A percentile compares a stretch with the other conserved stretches of the same genome.
Evolutionary conservation across 768 basidiomycete species (phyloP).

Genomic region (Boletus edulis): DNA sequence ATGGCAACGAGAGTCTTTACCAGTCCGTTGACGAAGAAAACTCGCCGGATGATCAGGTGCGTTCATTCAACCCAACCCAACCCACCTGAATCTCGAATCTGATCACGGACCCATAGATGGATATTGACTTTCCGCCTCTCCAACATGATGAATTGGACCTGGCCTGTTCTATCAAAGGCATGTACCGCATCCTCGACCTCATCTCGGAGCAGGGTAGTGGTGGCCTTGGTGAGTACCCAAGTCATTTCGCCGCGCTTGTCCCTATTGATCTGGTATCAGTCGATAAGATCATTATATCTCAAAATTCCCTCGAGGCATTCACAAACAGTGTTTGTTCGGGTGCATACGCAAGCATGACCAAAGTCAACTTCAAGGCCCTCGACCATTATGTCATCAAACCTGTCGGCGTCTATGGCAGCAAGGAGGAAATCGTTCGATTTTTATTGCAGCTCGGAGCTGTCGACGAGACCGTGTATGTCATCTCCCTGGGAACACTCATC

Average conservation of each 20-base stretch:
- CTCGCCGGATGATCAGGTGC: constrained; percentile 6
- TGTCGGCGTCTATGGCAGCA: constrained; percentile 55
- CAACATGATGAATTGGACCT: too few relatives aligned
- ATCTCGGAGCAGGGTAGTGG: constrained; percentile 49
- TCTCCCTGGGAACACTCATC: not conserved
- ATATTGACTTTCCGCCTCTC: too few relatives aligned
- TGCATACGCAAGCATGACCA: constrained; percentile 50
- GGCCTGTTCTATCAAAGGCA: too few relatives aligned
- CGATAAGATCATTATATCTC: constrained; percentile 46
- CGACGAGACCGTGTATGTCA: constrained; percentile 39
- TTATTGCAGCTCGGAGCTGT: constrained; percentile 37
- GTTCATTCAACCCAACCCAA: not conserved
- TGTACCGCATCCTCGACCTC: constrained; percentile 32
- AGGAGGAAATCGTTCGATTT: constrained; percentile 46
- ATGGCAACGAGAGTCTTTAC: constrained; percentile 12
- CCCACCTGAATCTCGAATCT: not conserved
- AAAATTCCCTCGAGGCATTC: constrained; percentile 46
- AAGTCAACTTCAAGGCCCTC: constrained; percentile 40
- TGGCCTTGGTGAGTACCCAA: constrained; percentile 53
- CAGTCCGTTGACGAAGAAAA: constrained; percentile 11
- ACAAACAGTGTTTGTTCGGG: constrained; percentile 48
- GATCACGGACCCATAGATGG: constrained; percentile 15
- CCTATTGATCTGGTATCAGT: not conserved
- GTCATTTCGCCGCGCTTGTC: too few relatives aligned
- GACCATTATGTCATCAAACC: constrained; percentile 30